A percentile compares a stretch with the other conserved stretches of the same genome.
Evolutionary conservation across 768 basidiomycete genomes (phyloP).

Genomic region (Mycena vulgaris): DNA sequence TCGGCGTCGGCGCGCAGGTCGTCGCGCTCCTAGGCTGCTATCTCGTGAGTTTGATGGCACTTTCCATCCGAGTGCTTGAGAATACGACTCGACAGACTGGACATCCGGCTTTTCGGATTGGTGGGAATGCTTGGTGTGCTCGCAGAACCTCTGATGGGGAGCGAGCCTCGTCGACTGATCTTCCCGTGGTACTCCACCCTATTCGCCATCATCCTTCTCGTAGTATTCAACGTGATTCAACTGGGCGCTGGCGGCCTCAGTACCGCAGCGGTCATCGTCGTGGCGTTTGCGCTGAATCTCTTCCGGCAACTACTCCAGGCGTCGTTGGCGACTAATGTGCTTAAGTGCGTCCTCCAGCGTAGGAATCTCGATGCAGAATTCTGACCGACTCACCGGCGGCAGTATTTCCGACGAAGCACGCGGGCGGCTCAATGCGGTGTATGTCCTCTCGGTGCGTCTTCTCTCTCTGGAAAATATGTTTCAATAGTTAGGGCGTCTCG

Average conservation of each 20-base stretch:
- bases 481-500: background rate
- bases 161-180: slow-evolving; percentile 78
- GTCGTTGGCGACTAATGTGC: slow-evolving; percentile 71
- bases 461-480: background rate
- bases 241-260: slow-evolving; percentile 78
- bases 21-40: slow-evolving; percentile 73
- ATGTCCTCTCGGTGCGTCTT: slow-evolving; percentile 73
- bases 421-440: slow-evolving; percentile 83
- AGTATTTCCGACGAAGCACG: slow-evolving; percentile 66
- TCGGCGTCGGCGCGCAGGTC: slow-evolving; percentile 79
- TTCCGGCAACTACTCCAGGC: slow-evolving; percentile 83
- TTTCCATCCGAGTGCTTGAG: no score
- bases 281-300: slow-evolving; percentile 77
- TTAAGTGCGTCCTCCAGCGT: slow-evolving; percentile 68
- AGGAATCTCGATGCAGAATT: no score
- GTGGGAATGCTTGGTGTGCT: slow-evolving; percentile 83
- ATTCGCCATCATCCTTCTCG: slow-evolving; percentile 62
- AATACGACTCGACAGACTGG: slow-evolving; percentile 56
- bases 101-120: slow-evolving; percentile 83
- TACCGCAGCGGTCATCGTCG: slow-evolving; percentile 79
- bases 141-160: slow-evolving; percentile 78
- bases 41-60: slow-evolving; percentile 63
- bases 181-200: slow-evolving; percentile 85
- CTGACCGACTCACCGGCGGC: no score
- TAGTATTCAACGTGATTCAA: slow-evolving; percentile 74